These are phyloP conservation scores for Monosiga brevicollis DNA, from an alignment of 78 protist genomes.

Conservation along the genomic window DNA sequence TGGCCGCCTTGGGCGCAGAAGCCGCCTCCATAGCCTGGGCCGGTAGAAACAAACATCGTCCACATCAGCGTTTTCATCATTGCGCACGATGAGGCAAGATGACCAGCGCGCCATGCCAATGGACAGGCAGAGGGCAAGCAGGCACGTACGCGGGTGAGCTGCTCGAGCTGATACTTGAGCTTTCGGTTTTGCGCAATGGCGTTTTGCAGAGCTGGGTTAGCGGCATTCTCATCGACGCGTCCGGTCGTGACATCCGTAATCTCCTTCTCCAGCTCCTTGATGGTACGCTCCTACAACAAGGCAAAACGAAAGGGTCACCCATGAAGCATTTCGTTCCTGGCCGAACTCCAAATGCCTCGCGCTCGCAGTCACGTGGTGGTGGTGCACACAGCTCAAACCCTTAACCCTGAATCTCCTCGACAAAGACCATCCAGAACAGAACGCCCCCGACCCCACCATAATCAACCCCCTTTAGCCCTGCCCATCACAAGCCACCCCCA, in stretches of 20 bases:
- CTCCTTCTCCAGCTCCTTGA: neutral
- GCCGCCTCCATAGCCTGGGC: neutral
- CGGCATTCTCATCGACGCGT: neutral
- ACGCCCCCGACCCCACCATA: too few relatives aligned
- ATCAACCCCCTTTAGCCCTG: too few relatives aligned
- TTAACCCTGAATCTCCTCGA: too few relatives aligned
- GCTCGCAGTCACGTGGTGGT: too few relatives aligned
- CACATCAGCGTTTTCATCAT: neutral
- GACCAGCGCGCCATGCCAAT: neutral
- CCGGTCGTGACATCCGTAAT: constrained; percentile 5
- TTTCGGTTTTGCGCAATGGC: neutral
- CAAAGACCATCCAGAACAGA: too few relatives aligned
- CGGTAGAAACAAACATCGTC: neutral
- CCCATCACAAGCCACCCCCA: too few relatives aligned
- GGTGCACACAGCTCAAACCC: too few relatives aligned
- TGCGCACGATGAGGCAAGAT: neutral
- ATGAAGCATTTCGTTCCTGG: too few relatives aligned
- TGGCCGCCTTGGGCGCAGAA: neutral
- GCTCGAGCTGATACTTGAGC: neutral
- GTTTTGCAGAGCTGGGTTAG: neutral
- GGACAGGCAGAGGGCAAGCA: neutral
- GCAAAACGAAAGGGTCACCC: too few relatives aligned
- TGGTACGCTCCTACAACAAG: too few relatives aligned
- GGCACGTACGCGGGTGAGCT: neutral
- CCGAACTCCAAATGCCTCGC: too few relatives aligned